These are phyloP conservation scores for Schizophyllum commune DNA, from an alignment of 1,284 basidiomycete species.

Conservation along the genomic window DNA sequence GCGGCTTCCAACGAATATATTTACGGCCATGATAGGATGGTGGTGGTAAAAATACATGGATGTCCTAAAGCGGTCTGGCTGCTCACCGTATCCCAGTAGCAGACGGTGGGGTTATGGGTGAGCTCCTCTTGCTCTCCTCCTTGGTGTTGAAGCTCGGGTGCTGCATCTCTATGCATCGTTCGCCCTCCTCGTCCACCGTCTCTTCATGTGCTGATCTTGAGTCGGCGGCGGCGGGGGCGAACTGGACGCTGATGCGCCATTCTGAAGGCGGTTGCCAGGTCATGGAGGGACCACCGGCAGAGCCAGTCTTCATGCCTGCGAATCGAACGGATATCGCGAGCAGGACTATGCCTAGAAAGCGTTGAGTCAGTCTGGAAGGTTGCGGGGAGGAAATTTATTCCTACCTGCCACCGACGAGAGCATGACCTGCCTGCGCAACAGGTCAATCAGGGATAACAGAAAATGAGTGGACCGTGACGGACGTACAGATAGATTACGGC, in stretches of 20 bases:
- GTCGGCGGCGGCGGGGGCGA: not conserved
- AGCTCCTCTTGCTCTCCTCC: not conserved
- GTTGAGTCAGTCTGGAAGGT: not conserved
- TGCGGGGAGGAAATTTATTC: not conserved
- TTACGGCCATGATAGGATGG: no score
- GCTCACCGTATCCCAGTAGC: no score
- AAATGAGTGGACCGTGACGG: not conserved
- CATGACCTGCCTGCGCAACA: not conserved
- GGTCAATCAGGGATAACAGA: not conserved
- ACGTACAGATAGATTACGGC: not conserved
- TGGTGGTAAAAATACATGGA: no score
- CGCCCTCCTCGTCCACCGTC: not conserved
- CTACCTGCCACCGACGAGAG: not conserved
- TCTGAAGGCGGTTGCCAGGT: not conserved
- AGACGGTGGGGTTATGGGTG: no score
- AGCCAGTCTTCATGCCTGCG: not conserved
- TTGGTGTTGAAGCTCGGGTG: not conserved
- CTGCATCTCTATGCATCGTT: not conserved
- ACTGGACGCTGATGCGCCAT: not conserved
- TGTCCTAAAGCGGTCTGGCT: no score
- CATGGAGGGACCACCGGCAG: not conserved
- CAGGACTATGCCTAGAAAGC: not conserved
- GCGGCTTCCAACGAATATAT: no score
- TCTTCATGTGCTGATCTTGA: not conserved
- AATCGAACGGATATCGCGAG: not conserved